Conservation (phyloP, 345 rosid species). For the Sisymbrium irio region DNA sequence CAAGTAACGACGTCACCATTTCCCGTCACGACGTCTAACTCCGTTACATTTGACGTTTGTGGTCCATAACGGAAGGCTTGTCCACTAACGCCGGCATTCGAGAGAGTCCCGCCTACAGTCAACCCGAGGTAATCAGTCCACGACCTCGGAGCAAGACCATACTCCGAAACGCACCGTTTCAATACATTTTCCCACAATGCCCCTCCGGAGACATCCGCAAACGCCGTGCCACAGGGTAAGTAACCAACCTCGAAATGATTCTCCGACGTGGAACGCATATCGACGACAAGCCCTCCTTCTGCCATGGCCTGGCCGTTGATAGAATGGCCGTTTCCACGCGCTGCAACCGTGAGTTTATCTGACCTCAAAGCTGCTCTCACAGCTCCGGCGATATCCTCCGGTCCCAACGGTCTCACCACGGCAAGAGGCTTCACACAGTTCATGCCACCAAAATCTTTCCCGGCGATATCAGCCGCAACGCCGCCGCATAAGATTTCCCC, state of each 20-base stretch:
- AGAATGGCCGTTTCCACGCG: conserved; percentile 95
- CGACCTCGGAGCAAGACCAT: conserved; percentile 74
- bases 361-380: conserved; percentile 53
- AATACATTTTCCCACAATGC: conserved; percentile 90
- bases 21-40: conserved; percentile 87
- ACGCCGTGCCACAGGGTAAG: conserved; percentile 25
- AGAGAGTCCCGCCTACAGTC: conserved; percentile 91
- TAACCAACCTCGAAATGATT: conserved; percentile 38
- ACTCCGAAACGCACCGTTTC: conserved; percentile 52
- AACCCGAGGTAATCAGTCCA: conserved; percentile 88
- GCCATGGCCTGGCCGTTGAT: conserved; percentile 99
- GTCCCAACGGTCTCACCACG: conserved; percentile 52
- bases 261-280: conserved; percentile 65
- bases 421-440: conserved; percentile 55
- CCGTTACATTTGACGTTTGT: conserved; percentile 78
- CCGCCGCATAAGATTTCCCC: conserved; percentile 45
- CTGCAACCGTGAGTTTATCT: conserved; percentile 74
- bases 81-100: conserved; percentile 96
- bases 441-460: conserved; percentile 85
- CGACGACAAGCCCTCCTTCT: conserved; percentile 69
- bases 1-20: conserved; percentile 63
- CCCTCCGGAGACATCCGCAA: conserved; percentile 78
- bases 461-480: conserved; percentile 36
- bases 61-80: conserved; percentile 94
- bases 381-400: conserved; percentile 63